These are phyloP conservation scores for Berkeleyomyces rouxiae DNA, from an alignment of 2,329 filamentous ascomycete genomes.

Conservation along the genomic window DNA sequence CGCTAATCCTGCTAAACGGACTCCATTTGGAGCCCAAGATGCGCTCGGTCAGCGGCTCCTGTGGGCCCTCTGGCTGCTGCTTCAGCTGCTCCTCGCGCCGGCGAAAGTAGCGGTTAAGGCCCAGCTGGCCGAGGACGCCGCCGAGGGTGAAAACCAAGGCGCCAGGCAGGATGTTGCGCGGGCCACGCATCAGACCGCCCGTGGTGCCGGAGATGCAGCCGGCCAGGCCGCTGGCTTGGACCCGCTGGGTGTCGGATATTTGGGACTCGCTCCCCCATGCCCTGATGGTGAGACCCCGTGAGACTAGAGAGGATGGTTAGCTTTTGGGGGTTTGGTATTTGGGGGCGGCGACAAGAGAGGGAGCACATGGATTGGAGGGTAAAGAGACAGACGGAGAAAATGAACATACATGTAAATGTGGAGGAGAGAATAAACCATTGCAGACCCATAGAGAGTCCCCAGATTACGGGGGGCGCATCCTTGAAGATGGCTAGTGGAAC, in stretches of 20 bases:
- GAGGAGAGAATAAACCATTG: constrained; percentile 57
- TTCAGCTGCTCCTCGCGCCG: constrained; percentile 15
- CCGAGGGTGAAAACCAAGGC: constrained; percentile 31
- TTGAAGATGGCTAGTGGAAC: constrained; percentile 56
- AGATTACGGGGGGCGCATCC: constrained; percentile 49
- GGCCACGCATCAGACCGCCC: constrained; percentile 39
- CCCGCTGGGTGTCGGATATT: constrained; percentile 40
- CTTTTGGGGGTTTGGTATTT: not conserved
- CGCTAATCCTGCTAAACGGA: constrained; percentile 51
- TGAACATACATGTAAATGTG: constrained; percentile 32
- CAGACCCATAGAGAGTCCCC: constrained; percentile 53
- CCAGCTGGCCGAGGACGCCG: constrained; percentile 25
- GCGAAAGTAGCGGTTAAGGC: constrained; percentile 20
- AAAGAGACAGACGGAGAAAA: not conserved
- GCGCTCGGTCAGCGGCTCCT: constrained; percentile 17
- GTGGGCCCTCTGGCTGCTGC: constrained; percentile 21
- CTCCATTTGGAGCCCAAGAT: constrained; percentile 47
- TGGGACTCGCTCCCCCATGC: constrained; percentile 34
- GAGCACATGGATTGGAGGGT: not conserved
- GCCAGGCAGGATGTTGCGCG: constrained; percentile 35
- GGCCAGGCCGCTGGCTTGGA: constrained; percentile 51
- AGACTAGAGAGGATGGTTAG: constrained; percentile 24
- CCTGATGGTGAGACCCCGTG: constrained; percentile 30
- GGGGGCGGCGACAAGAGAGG: not conserved
- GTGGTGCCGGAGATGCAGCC: constrained; percentile 52